Evolutionary conservation across 257 asterid species (phyloP).

Genomic region (Ehretia macrophylla): DNA sequence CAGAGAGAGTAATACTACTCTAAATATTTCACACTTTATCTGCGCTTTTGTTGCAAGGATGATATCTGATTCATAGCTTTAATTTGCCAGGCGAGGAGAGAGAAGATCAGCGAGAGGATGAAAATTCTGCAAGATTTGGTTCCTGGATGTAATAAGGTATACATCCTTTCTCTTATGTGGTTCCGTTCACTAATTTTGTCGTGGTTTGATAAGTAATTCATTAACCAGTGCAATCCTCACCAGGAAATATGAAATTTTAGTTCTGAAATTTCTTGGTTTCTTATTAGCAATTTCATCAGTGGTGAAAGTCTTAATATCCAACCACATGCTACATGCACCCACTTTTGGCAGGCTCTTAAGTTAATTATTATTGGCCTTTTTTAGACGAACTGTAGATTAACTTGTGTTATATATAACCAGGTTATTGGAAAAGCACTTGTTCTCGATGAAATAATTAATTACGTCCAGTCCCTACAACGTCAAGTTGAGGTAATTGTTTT

Average conservation of each 20-base stretch:
- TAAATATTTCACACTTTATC: constrained; percentile 5
- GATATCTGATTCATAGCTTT: constrained; percentile 20
- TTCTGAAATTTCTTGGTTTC: too few relatives aligned
- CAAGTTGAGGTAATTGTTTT: constrained; percentile 74
- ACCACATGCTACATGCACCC: not conserved
- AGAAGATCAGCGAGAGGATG: constrained; percentile 2
- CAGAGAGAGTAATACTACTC: not conserved
- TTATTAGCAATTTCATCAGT: not conserved
- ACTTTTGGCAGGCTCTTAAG: constrained; percentile 2
- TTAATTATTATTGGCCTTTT: constrained; percentile 4
- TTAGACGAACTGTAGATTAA: not conserved
- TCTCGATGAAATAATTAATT: constrained; percentile 87
- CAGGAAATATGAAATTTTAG: not conserved
- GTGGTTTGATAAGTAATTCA: not conserved
- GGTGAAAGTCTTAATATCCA: not conserved
- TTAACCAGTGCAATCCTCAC: not conserved
- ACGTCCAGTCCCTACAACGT: constrained; percentile 77
- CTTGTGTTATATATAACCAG: constrained; percentile 23
- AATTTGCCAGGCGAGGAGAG: constrained; percentile 1
- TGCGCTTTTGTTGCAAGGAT: not conserved
- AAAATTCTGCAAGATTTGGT: not conserved
- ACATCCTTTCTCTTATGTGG: not conserved
- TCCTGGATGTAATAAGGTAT: constrained; percentile 2
- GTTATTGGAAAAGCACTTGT: constrained; percentile 88
- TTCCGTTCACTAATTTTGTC: not conserved